These are phyloP conservation scores for Umbelopsis vinacea DNA, from an alignment of 192 early-diverging fungal species.

Conservation along the genomic window DNA sequence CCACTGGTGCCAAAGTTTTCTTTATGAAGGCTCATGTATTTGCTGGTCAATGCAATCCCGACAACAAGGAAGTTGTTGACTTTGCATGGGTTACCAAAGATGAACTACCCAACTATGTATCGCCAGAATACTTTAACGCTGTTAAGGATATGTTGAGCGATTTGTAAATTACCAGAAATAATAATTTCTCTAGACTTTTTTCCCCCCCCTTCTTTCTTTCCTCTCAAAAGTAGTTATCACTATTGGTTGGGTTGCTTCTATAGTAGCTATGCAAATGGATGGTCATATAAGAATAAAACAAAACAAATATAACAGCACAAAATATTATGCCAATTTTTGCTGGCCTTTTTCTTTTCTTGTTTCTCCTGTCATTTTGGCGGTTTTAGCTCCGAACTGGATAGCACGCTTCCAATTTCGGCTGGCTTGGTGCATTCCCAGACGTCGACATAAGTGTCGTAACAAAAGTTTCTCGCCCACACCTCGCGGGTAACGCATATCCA, in stretches of 20 bases:
- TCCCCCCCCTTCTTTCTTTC: background rate
- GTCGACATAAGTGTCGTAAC: conserved; percentile 73
- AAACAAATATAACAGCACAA: background rate
- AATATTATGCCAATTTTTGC: conserved; percentile 28
- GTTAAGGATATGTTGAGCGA: conserved; percentile 59
- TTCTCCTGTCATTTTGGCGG: conserved; percentile 86
- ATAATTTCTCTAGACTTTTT: conserved; percentile 17
- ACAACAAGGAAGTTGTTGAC: conserved; percentile 62
- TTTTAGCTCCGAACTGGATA: conserved; percentile 95
- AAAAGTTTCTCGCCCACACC: conserved; percentile 92
- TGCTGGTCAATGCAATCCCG: conserved; percentile 69
- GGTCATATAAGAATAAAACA: background rate
- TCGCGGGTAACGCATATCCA: conserved; percentile 76
- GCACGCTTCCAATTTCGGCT: conserved; percentile 85
- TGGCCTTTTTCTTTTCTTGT: conserved; percentile 40
- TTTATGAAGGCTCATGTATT: conserved; percentile 72
- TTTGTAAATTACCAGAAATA: conserved; percentile 41
- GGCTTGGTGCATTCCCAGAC: conserved; percentile 70
- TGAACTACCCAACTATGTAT: conserved; percentile 61
- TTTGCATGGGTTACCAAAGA: conserved; percentile 79
- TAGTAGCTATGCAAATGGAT: conserved; percentile 4
- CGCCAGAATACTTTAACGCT: conserved; percentile 52
- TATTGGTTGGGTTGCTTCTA: background rate
- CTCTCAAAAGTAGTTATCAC: background rate
- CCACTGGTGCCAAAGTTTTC: conserved; percentile 60